Evolutionary conservation across 2,329 filamentous ascomycete genomes (phyloP), one percentile per base, ranked within the genome.

Genomic region (Sporothrix dimorphospora): DNA sequence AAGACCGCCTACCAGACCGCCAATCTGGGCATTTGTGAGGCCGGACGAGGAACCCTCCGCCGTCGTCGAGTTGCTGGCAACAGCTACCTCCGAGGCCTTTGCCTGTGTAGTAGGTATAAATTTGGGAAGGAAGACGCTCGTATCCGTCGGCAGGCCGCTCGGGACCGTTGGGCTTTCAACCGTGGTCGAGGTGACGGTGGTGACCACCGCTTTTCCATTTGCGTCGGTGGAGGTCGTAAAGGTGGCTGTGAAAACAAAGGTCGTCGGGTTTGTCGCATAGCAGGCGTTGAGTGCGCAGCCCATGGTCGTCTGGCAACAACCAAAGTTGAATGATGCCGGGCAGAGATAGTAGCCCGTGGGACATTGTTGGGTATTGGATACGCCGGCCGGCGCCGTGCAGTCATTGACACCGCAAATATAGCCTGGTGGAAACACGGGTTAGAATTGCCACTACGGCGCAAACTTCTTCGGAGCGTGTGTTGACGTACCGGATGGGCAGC

Each of bases 1-100:
- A 14, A 83, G 84, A 1, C 85, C 87, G 1, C 82, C 85, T 45
- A 89, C 81, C 27, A 89, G 87, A 1, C 87, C 88, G 2, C 84
- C 87, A 2, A 89, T 79, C 34, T 84, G 80, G 0, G 78, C 81
- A 0, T 76, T 76, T 30, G 82, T 81, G 27, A 86, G 78, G 57
- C 79, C 76, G 9, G 74, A 75, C 24, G 76, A 75, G 21, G 74
- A 74, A 24, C 30, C 16, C 19, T 24, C 27, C 9, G 63, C 30
- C 11, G 75, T 49, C 2, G 73, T 73, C 12, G 72, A 51, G 21
- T 65, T 38, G 21, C 51, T 30, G 69, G 71, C 40, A 0, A 79
- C 77, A 16, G 80, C 73, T 0, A 79, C 74, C 4, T 82, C 80
- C 0, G 79, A 75, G 6, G 79, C 74, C 71, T 88, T 87, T 4